A percentile compares a stretch with the other conserved stretches of the same genome.
Evolutionary conservation across 2,329 filamentous ascomycete genomes (phyloP).

Genomic region (Diaporthe sp.): DNA sequence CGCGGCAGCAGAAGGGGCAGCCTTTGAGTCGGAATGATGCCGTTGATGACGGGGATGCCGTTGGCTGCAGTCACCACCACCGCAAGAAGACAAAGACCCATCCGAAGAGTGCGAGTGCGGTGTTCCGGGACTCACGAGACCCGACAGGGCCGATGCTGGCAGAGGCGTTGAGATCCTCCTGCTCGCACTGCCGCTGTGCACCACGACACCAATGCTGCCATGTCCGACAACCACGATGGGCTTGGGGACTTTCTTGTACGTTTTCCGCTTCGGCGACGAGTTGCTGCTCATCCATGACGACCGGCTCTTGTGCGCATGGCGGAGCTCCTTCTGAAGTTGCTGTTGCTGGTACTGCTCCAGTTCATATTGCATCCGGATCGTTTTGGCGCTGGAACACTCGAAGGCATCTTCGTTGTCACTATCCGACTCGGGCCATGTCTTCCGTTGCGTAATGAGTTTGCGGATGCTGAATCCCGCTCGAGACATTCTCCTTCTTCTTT

Average conservation of each 20-base stretch:
- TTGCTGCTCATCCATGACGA: conserved; percentile 44
- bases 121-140: conserved; percentile 45
- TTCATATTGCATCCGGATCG: conserved; percentile 42
- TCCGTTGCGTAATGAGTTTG: conserved; percentile 55
- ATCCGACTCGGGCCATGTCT: conserved; percentile 41
- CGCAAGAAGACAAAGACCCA: conserved; percentile 61
- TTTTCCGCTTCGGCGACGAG: conserved; percentile 45
- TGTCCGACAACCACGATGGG: conserved; percentile 56
- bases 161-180: conserved; percentile 52
- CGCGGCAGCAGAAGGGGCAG: conserved; percentile 15
- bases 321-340: conserved; percentile 36
- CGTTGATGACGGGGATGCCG: conserved; percentile 38
- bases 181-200: conserved; percentile 47
- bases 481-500: conserved; percentile 48
- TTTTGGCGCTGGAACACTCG: conserved; percentile 42
- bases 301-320: conserved; percentile 36
- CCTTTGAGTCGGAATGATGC: conserved; percentile 40
- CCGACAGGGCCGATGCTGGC: conserved; percentile 47
- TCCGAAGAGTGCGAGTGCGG: conserved; percentile 54
- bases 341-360: conserved; percentile 40
- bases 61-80: conserved; percentile 50
- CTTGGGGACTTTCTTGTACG: conserved; percentile 50
- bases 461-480: conserved; percentile 59
- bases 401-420: conserved; percentile 44
- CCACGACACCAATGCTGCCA: conserved; percentile 36